Percentiles rank a stretch among this genome's conserved stretches.
These are phyloP conservation scores for Cryptococcus deneoformans DNA, from an alignment of 1,284 basidiomycete genomes.

Conservation along the genomic window DNA sequence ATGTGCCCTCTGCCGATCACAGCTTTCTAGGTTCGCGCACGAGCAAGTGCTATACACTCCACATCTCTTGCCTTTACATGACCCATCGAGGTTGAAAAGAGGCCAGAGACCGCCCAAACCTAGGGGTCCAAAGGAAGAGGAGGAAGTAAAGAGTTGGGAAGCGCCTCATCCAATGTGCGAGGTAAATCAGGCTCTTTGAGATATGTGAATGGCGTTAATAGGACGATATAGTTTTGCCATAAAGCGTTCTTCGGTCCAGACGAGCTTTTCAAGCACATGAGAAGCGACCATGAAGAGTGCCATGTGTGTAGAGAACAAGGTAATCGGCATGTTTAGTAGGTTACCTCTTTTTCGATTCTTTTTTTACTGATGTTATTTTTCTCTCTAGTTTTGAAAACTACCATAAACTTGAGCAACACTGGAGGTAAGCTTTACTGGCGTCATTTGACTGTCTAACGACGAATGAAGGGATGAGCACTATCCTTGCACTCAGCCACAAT, in stretches of 20 bases:
- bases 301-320: constrained; percentile 86
- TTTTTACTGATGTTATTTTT: background rate
- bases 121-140: constrained; percentile 38
- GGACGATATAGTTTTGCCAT: constrained; percentile 75
- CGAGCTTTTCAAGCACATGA: constrained; percentile 91
- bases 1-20: constrained; percentile 84
- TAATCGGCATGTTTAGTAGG: constrained; percentile 79
- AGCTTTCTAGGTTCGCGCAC: constrained; percentile 94
- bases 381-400: constrained; percentile 71
- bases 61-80: constrained; percentile 67
- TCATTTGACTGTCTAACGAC: no score
- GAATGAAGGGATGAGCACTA: constrained; percentile 57
- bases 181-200: constrained; percentile 46
- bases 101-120: constrained; percentile 42
- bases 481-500: constrained; percentile 71
- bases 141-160: constrained; percentile 46
- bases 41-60: constrained; percentile 85
- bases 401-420: constrained; percentile 56
- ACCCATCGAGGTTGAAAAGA: constrained; percentile 67
- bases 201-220: background rate
- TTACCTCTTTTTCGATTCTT: constrained; percentile 20
- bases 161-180: constrained; percentile 51
- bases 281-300: constrained; percentile 93
- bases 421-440: constrained; percentile 14
- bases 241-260: constrained; percentile 89